Percentiles rank a stretch among this genome's conserved stretches.
Conservation (phyloP, 768 basidiomycete genomes). For the Mycena floridula region DNA sequence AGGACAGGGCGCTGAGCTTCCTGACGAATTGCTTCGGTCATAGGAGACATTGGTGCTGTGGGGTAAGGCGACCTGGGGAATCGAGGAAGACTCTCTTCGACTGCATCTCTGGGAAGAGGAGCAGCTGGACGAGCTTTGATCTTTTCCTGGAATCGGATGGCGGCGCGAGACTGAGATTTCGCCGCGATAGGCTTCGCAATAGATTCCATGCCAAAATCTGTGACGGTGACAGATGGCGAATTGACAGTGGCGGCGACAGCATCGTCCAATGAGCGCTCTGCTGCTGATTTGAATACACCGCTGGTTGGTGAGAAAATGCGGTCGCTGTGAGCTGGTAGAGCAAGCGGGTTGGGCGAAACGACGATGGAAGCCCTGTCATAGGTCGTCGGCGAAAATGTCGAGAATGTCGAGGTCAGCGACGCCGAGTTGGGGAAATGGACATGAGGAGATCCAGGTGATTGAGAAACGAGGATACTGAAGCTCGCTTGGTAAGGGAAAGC, state of each 20-base stretch:
- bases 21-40: background rate
- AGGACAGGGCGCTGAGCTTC: background rate
- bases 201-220: slow-evolving; percentile 1
- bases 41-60: slow-evolving; percentile 22
- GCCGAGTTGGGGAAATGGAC: slow-evolving; percentile 68
- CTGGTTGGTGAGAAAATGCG: slow-evolving; percentile 30
- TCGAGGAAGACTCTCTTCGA: slow-evolving; percentile 3
- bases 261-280: background rate
- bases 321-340: slow-evolving; percentile 49
- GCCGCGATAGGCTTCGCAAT: background rate
- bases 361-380: slow-evolving; percentile 65
- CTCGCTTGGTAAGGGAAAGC: slow-evolving; percentile 11
- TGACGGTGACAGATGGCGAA: slow-evolving; percentile 4
- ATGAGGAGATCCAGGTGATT: slow-evolving; percentile 21
- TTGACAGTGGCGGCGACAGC: no score
- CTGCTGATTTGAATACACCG: slow-evolving; percentile 1
- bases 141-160: background rate
- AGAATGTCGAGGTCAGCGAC: slow-evolving; percentile 45
- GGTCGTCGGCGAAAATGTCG: slow-evolving; percentile 48
- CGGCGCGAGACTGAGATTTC: background rate
- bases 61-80: slow-evolving; percentile 41
- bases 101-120: slow-evolving; percentile 3
- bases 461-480: background rate
- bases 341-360: slow-evolving; percentile 50
- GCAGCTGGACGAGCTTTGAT: background rate